Evolutionary conservation across 768 basidiomycete species (phyloP).

Genomic region (Termitomyces sp.): DNA sequence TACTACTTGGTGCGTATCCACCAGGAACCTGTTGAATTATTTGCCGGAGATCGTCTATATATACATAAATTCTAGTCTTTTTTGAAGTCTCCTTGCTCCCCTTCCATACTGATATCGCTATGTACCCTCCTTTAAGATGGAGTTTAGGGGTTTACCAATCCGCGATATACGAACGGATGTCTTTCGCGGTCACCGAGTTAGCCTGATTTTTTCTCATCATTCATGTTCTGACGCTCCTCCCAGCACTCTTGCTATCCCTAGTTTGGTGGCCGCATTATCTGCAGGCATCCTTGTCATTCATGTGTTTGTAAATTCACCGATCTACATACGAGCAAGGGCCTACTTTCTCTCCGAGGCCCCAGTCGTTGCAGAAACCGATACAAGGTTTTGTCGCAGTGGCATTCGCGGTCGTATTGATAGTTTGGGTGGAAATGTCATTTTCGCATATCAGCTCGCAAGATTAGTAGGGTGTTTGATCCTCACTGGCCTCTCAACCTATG

Average conservation of each 20-base stretch:
- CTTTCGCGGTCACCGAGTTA: constrained; percentile 1
- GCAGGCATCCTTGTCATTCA: constrained; percentile 12
- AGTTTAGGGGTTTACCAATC: background rate
- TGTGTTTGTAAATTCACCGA: constrained; percentile 3
- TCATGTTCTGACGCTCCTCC: background rate
- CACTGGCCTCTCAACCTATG: constrained; percentile 43
- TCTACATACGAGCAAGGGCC: constrained; percentile 1
- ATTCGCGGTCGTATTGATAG: constrained; percentile 32
- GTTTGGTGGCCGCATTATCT: constrained; percentile 14
- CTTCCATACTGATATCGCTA: background rate
- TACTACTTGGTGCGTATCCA: background rate
- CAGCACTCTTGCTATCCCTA: constrained; percentile 13
- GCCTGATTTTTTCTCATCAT: background rate
- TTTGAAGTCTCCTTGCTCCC: background rate
- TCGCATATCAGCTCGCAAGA: constrained; percentile 40
- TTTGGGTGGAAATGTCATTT: constrained; percentile 43
- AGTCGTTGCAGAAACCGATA: background rate
- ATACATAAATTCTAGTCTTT: no score
- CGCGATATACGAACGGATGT: background rate
- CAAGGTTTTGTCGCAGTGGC: constrained; percentile 17
- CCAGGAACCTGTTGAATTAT: background rate
- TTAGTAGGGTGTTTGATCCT: constrained; percentile 40
- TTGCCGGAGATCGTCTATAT: background rate
- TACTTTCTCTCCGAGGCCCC: constrained; percentile 1
- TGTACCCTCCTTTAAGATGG: constrained; percentile 1